Conservation (phyloP, 805 yeast species). For the Pichia exigua region DNA sequence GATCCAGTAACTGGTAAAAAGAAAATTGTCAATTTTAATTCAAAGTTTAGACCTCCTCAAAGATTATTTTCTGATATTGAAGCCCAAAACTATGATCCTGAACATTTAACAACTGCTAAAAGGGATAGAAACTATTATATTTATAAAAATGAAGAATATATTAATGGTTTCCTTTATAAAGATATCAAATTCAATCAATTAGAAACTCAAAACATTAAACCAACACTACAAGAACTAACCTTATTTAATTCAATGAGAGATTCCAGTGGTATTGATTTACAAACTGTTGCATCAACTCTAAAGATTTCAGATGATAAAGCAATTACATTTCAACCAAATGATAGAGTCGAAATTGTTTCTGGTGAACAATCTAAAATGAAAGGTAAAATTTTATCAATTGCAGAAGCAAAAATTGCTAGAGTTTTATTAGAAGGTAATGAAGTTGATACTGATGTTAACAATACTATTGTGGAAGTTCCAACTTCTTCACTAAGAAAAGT, state of each 20-base stretch:
- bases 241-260: conserved; percentile 46
- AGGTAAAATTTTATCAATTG: conserved; percentile 68
- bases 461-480: conserved; percentile 68
- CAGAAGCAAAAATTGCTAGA: conserved; percentile 46
- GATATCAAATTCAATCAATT: conserved; percentile 78
- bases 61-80: conserved; percentile 82
- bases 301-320: conserved; percentile 52
- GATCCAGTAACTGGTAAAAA: conserved; percentile 22
- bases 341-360: conserved; percentile 79
- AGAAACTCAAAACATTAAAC: conserved; percentile 72
- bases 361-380: conserved; percentile 91
- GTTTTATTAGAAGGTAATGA: conserved; percentile 39
- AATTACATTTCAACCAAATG: conserved; percentile 81
- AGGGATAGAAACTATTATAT: conserved; percentile 53
- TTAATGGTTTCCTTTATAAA: conserved; percentile 79
- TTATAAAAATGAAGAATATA: conserved; percentile 83
- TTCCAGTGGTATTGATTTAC: conserved; percentile 77
- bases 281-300: conserved; percentile 79
- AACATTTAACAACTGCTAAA: conserved; percentile 54
- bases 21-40: conserved; percentile 41
- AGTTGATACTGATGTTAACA: conserved; percentile 50
- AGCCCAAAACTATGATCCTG: conserved; percentile 78
- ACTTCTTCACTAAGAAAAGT: conserved; percentile 74
- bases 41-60: conserved; percentile 73
- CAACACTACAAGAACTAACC: conserved; percentile 82